phyloP scores from a whole-genome alignment of 2,329 filamentous ascomycete species.

The Zymoseptoria pseudotritici region DNA sequence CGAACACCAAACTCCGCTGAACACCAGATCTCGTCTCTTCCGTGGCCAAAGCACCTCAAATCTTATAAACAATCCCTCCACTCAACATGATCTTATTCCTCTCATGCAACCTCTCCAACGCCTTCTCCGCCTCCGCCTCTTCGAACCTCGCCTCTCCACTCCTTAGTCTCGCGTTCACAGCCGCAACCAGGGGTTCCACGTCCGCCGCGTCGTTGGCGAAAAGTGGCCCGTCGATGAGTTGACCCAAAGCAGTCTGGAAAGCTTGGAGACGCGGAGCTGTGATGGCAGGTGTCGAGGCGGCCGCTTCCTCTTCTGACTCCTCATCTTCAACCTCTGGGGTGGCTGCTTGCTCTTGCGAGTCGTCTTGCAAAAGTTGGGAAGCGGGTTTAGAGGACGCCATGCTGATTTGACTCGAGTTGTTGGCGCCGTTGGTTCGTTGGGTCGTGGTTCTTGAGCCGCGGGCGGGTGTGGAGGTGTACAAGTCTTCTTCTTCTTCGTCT shows the following conservation, averaged over 20 bases:
- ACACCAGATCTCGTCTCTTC: not conserved
- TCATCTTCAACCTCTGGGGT: constrained; percentile 12
- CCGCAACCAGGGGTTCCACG: constrained; percentile 64
- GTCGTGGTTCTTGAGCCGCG: constrained; percentile 4
- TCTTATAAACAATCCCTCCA: constrained; percentile 45
- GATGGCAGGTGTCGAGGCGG: constrained; percentile 45
- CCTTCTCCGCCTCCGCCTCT: constrained; percentile 64
- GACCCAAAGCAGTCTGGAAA: constrained; percentile 77
- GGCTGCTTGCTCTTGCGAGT: constrained; percentile 42
- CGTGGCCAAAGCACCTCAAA: constrained; percentile 19
- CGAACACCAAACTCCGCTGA: not conserved
- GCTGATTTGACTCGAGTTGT: constrained; percentile 51
- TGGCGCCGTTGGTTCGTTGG: constrained; percentile 33
- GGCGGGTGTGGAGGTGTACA: constrained; percentile 39
- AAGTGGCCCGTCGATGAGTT: constrained; percentile 71
- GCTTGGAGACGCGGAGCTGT: constrained; percentile 55
- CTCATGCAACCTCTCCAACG: constrained; percentile 71
- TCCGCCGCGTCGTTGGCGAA: constrained; percentile 81
- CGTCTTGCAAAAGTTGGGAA: constrained; percentile 57
- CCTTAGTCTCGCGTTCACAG: constrained; percentile 67
- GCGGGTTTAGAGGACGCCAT: constrained; percentile 73
- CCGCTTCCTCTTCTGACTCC: constrained; percentile 28
- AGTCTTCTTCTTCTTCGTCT: constrained; percentile 49
- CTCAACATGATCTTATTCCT: constrained; percentile 78
- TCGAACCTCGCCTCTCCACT: constrained; percentile 55